phyloP scores from a whole-genome alignment of 2,329 filamentous ascomycete genomes.

The Diaporthe humulicola region DNA sequence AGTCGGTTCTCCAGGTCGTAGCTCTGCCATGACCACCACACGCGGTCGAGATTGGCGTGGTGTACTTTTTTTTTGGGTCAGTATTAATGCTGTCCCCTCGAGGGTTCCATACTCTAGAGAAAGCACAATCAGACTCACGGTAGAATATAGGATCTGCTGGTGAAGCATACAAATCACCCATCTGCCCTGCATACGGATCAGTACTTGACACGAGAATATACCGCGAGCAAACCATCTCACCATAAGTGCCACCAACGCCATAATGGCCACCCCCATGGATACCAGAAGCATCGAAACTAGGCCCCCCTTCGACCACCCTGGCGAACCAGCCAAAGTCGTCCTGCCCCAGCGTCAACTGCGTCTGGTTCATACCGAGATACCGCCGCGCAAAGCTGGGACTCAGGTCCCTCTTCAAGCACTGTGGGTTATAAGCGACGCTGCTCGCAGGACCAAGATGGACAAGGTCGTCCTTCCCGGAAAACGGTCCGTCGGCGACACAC shows the following conservation, averaged over 20 bases:
- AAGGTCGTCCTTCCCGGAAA: not conserved
- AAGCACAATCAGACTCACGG: not conserved
- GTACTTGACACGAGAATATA: too few species aligned
- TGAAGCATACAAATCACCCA: not conserved
- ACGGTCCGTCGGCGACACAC: not conserved
- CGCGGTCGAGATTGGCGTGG: not conserved
- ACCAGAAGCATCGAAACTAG: not conserved
- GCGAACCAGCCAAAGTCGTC: not conserved
- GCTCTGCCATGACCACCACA: conserved; percentile 1
- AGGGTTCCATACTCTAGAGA: rapidly evolving
- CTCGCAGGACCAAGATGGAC: not conserved
- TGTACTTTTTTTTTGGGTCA: not conserved
- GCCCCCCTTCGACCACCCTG: not conserved
- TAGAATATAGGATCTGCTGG: not conserved
- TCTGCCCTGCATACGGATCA: not conserved
- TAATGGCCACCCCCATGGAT: not conserved
- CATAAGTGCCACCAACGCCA: not conserved
- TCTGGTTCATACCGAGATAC: not conserved
- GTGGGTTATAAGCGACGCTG: not conserved
- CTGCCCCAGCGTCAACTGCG: not conserved
- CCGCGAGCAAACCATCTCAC: not conserved
- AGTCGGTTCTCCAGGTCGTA: not conserved
- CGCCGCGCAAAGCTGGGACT: not conserved
- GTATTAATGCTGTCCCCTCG: not conserved
- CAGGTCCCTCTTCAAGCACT: not conserved